phyloP scores from a whole-genome alignment of 441 rosid genomes.

The Gossypium davidsonii region DNA sequence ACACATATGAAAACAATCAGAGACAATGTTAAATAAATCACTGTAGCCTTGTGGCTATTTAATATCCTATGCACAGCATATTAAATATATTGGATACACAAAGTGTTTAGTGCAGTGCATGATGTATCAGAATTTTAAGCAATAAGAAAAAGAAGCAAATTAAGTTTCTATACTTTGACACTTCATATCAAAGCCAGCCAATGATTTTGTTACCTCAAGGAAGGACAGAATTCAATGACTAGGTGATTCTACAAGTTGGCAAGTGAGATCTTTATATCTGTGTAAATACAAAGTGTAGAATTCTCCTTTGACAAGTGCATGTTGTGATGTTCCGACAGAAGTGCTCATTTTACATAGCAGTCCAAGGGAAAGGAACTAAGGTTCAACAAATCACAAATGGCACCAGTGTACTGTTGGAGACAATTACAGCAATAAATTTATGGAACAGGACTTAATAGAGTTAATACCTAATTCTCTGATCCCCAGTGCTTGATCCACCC shows the following conservation, averaged over 20 bases:
- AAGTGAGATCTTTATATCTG: background rate
- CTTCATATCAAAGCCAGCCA: background rate
- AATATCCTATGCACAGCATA: background rate
- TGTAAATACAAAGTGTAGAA: constrained; percentile 3
- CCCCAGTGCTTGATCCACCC: constrained; percentile 98
- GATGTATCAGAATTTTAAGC: background rate
- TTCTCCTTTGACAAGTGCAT: background rate
- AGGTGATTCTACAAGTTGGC: background rate
- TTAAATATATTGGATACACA: background rate
- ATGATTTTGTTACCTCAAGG: background rate
- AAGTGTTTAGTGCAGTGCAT: background rate
- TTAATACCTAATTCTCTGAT: constrained; percentile 83
- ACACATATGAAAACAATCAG: background rate
- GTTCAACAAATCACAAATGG: background rate
- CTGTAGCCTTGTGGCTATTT: background rate
- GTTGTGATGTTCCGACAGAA: background rate
- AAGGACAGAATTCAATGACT: background rate
- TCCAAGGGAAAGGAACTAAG: constrained; percentile 1
- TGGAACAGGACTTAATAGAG: background rate
- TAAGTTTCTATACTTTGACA: background rate
- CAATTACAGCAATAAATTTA: background rate
- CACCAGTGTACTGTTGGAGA: background rate
- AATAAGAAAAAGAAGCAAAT: background rate
- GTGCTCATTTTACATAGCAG: background rate
- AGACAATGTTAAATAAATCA: background rate